phyloP scores from a whole-genome alignment of 1,284 basidiomycete genomes.

The Gomphus bonarii region DNA sequence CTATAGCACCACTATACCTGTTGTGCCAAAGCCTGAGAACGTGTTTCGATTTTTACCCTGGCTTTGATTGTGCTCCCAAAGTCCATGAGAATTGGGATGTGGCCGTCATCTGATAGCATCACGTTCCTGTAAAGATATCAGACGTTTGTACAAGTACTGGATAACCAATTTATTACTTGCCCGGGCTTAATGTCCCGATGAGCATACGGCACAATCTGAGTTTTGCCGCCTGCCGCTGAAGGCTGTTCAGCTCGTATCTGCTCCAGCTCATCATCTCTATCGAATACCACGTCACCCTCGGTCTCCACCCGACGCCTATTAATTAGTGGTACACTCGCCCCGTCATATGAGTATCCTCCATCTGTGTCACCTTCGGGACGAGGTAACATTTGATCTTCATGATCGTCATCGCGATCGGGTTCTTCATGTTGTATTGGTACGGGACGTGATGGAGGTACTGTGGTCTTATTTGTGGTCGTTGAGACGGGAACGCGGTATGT shows the following conservation, averaged over 20 bases:
- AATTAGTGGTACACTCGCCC: conserved; percentile 38
- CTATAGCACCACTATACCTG: conserved; percentile 39
- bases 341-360: conserved; percentile 60
- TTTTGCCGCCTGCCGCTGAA: conserved; percentile 26
- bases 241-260: conserved; percentile 23
- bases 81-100: conserved; percentile 91
- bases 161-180: conserved; percentile 34
- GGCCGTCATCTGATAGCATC: conserved; percentile 89
- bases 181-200: conserved; percentile 97
- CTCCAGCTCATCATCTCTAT: conserved; percentile 60
- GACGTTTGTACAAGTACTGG: background rate
- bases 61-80: conserved; percentile 87
- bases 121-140: conserved; percentile 56
- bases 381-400: conserved; percentile 51
- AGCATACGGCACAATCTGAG: conserved; percentile 77
- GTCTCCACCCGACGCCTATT: conserved; percentile 39
- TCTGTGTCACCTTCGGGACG: conserved; percentile 63
- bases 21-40: conserved; percentile 79
- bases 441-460: conserved; percentile 15
- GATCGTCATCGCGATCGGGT: conserved; percentile 32
- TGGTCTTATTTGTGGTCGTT: conserved; percentile 18
- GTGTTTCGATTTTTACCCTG: conserved; percentile 65
- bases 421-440: conserved; percentile 15
- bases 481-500: conserved; percentile 49
- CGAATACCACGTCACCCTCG: conserved; percentile 58